Base-by-base conservation (phyloP, 768 basidiomycete species). In the Aureoboletus auriporus region DNA sequence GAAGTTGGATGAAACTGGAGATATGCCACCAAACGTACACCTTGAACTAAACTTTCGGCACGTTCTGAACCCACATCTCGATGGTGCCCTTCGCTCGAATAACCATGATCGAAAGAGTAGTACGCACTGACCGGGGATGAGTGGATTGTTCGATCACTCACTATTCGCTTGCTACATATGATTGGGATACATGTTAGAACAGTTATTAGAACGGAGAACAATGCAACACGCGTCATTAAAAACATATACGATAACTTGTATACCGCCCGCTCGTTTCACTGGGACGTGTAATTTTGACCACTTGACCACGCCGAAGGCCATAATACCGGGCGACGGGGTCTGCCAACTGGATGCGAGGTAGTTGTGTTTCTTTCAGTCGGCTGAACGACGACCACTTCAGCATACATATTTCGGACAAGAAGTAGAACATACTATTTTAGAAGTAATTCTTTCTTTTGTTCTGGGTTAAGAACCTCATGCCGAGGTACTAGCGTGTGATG, bases 301-400 rank as follows among this genome's bases (percentile, higher is more conserved):
- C 96, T 67, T 95, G 92, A 26, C 95, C 94, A 42, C 96, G 82
- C 59, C 84, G 80, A 49, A 99, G 80, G 44, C 96, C 96, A 72
- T 97, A 99, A 69, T 99, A 98, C 50, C 94, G 83, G 36, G 96
- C 93, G n/a, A 99, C 95, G 9, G 96, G 96, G 68, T 99, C 96
- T 26, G 86, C 84, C 37, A 96, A 69, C 70, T 97, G 94, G 54
- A 99, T 98, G 20, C 96, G 89, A 41, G 96, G 96, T 47, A 99
- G 76, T 63, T 99, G 96, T 1, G 95, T 97, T 65, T 98, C 96
- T 69, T 95, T 95, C 49, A 99, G 72, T 53, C 96, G 95, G 71
- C 95, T 99, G 59, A 45, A 50, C 12, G 36, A 31, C 36, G 3
- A 29, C 49, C 42, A 30, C 45, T 33, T 52, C 42, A 57, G 49